Conservation (phyloP, 202 grass and related monocot genomes). For the Brachypodium distachyon region DNA sequence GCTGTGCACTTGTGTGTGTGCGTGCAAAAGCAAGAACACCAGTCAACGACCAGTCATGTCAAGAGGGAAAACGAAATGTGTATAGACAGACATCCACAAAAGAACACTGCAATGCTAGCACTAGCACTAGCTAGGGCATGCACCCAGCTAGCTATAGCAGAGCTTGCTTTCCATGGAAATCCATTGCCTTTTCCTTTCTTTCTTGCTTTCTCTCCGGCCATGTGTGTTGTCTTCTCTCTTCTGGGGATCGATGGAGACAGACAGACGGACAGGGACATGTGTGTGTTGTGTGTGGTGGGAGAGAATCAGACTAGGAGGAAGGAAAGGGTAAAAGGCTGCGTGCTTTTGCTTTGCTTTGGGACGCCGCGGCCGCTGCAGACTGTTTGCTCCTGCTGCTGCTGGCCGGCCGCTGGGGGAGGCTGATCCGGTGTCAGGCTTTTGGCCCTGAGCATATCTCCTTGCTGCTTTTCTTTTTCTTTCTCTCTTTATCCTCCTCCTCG, state of each 20-base stretch:
- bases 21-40: not conserved
- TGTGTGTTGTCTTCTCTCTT: not conserved
- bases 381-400: not conserved
- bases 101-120: not conserved
- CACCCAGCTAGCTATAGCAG: too few relatives aligned
- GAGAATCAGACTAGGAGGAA: too few relatives aligned
- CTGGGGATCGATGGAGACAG: constrained; percentile 33
- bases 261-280: not conserved
- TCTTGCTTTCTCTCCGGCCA: not conserved
- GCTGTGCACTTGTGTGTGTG: too few relatives aligned
- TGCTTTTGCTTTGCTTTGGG: not conserved
- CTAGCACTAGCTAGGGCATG: not conserved
- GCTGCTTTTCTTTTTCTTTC: too few relatives aligned
- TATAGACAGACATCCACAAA: too few relatives aligned
- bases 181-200: not conserved
- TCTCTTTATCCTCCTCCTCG: not conserved
- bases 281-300: too few relatives aligned
- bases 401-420: too few relatives aligned
- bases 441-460: not conserved
- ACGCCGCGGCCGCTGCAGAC: not conserved
- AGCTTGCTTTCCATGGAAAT: not conserved
- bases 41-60: not conserved
- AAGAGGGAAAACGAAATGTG: too few relatives aligned
- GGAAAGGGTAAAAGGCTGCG: constrained; percentile 19
- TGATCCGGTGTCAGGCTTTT: not conserved